Conservation (phyloP, 371 early-diverging fungal species). For the Mortierella sp. region DNA sequence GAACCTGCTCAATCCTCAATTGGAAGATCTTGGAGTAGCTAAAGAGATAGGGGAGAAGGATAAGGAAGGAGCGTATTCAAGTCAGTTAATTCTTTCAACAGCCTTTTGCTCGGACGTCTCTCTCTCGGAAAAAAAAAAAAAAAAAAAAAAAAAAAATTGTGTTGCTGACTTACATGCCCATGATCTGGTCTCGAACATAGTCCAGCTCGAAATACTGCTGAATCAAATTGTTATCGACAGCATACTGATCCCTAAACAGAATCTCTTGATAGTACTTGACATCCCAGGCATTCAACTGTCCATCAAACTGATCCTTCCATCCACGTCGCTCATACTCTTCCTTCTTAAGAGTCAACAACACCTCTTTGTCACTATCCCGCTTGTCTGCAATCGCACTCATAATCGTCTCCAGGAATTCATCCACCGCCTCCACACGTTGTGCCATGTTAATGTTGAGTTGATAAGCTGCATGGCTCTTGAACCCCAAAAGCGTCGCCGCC, state of each 20-base stretch:
- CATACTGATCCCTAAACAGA: conserved; percentile 74
- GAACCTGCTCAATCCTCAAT: conserved; percentile 45
- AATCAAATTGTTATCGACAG: conserved; percentile 81
- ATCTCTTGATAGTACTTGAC: conserved; percentile 77
- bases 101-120: too few species aligned
- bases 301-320: conserved; percentile 60
- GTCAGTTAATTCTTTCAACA: too few species aligned
- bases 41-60: neutral
- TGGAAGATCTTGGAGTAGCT: conserved; percentile 47
- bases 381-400: conserved; percentile 61
- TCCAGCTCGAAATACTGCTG: conserved; percentile 83
- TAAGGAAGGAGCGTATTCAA: too few species aligned
- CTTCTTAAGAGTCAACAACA: conserved; percentile 52
- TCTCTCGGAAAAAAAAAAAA: conserved; percentile 1
- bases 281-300: conserved; percentile 77
- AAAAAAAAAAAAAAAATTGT: neutral
- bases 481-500: conserved; percentile 72
- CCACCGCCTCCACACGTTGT: conserved; percentile 74
- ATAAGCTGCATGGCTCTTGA: conserved; percentile 78
- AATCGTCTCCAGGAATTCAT: conserved; percentile 77
- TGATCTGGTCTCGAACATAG: conserved; percentile 60
- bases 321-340: conserved; percentile 55
- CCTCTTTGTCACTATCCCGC: conserved; percentile 67
- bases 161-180: conserved; percentile 37
- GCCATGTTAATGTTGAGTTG: conserved; percentile 89